Evolutionary conservation across 495 filamentous ascomycete species (phyloP).

Genomic region (Trichodelitschia bisporula): DNA sequence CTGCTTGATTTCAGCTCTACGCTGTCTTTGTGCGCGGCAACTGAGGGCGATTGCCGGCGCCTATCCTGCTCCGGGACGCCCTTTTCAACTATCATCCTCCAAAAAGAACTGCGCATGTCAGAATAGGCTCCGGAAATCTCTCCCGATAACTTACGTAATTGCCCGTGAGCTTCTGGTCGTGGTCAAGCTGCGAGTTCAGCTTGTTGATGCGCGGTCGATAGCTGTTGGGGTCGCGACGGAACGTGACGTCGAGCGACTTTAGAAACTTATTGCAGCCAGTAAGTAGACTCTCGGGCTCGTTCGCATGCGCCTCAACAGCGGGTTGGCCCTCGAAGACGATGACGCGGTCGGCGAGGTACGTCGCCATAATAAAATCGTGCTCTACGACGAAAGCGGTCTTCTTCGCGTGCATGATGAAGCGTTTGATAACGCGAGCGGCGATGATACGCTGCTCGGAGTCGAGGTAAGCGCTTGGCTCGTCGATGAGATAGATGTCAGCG

Average conservation of each 20-base stretch:
- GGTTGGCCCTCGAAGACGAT: slow-evolving; percentile 95
- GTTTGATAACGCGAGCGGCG: slow-evolving; percentile 89
- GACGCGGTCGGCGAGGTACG: slow-evolving; percentile 90
- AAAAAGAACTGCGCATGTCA: slow-evolving; percentile 62
- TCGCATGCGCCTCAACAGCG: slow-evolving; percentile 66
- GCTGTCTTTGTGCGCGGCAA: too few species aligned
- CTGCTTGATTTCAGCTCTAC: slow-evolving; percentile 13
- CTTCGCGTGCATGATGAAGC: slow-evolving; percentile 99
- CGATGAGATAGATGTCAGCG: slow-evolving; percentile 97
- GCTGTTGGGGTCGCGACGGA: slow-evolving; percentile 90
- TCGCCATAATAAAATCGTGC: slow-evolving; percentile 99
- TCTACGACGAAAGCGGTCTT: slow-evolving; percentile 98
- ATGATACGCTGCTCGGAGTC: slow-evolving; percentile 98
- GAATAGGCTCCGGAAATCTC: too few species aligned
- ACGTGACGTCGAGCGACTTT: slow-evolving; percentile 87
- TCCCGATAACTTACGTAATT: slow-evolving; percentile 67
- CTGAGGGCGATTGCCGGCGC: too few species aligned
- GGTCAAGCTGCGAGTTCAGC: slow-evolving; percentile 77
- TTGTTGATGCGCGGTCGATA: slow-evolving; percentile 98
- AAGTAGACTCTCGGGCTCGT: slow-evolving; percentile 70
- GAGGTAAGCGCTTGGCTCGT: slow-evolving; percentile 84
- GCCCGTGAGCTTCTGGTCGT: slow-evolving; percentile 82
- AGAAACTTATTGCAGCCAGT: slow-evolving; percentile 95
- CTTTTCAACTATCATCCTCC: slow-evolving; percentile 67
- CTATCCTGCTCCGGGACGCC: slow-evolving; percentile 23